Evolutionary conservation across 1,139 yeast genomes (phyloP), one percentile per base, ranked within the genome.

Genomic region (Schwanniomyces etchellsii): DNA sequence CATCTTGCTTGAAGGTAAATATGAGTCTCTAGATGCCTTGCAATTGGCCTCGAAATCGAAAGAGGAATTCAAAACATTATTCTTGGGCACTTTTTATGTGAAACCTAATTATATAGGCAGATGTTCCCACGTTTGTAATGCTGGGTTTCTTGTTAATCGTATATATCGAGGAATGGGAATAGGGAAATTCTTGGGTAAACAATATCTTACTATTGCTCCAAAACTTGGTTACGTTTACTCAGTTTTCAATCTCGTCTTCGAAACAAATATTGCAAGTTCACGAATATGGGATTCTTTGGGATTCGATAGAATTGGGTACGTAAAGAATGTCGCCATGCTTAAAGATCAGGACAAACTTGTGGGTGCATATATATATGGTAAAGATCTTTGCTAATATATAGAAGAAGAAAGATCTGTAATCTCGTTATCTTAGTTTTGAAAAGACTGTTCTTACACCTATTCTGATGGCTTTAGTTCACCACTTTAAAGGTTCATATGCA

Each of bases 201-300:
- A 67, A 27, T 85, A 81, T 45, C 49, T 83, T 27, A 51, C 55
- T 26, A 72, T 79, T 70, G 94, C 88, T 0, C 86, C 88, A 0
- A 47, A 64, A 32, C 56, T 84, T 27, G 94, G 94, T 0, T 85
- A 78, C 54, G 74, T 68, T 4, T 82, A 81, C 47, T 77, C 86
- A 5, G 88, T 85, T n/a, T 85, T 81, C 62, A 85, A 85, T 50
- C 61, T 85, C 32, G 95, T 85, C 1, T 84, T 77, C 48, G 88
- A 67, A 33, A 74, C 84, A 3, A 84, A 85, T 46, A 58, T 55
- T 1, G 93, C 84, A 3, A 79, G 89, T 43, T 47, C 65, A 43
- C 66, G 57, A 42, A 78, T 82, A 35, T 85, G 95, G 95, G 94
- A 84, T 30, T 42, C 59, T 2, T 61, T 84, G 21, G 89, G 91